Conservation (phyloP, 495 filamentous ascomycete species). For the Tuber borchii region DNA sequence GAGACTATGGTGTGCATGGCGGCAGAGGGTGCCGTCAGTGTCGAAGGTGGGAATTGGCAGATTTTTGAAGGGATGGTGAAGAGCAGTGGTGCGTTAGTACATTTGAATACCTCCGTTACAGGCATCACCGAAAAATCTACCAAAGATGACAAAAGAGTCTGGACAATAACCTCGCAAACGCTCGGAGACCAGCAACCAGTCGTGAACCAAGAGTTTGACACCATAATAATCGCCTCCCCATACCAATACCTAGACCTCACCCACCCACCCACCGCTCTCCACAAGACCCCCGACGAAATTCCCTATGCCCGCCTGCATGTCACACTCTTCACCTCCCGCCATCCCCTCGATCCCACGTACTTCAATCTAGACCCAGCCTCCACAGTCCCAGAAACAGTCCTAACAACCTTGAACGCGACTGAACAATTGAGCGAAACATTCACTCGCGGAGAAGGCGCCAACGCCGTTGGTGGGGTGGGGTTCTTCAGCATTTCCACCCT, state of each 20-base stretch:
- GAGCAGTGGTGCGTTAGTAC: constrained; percentile 53
- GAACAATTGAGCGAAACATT: constrained; percentile 48
- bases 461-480: constrained; percentile 59
- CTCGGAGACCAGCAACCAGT: constrained; percentile 25
- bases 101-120: constrained; percentile 65
- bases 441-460: constrained; percentile 43
- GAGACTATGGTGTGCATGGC: constrained; percentile 94
- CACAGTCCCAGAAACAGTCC: constrained; percentile 60
- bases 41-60: constrained; percentile 88
- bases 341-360: constrained; percentile 57
- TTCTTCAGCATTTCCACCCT: constrained; percentile 88
- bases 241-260: constrained; percentile 68
- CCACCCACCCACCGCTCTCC: constrained; percentile 48
- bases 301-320: constrained; percentile 80
- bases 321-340: constrained; percentile 76
- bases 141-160: constrained; percentile 27
- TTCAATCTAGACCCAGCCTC: constrained; percentile 57
- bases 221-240: constrained; percentile 70
- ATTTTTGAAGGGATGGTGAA: constrained; percentile 81
- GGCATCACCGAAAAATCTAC: constrained; percentile 49
- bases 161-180: constrained; percentile 21
- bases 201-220: constrained; percentile 56
- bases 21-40: constrained; percentile 69
- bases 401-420: constrained; percentile 70
- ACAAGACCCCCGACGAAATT: constrained; percentile 59